Evolutionary conservation across 352 stramenopile species (phyloP), one percentile per base, ranked within the genome.

Genomic region (Phytophthora pistaciae): DNA sequence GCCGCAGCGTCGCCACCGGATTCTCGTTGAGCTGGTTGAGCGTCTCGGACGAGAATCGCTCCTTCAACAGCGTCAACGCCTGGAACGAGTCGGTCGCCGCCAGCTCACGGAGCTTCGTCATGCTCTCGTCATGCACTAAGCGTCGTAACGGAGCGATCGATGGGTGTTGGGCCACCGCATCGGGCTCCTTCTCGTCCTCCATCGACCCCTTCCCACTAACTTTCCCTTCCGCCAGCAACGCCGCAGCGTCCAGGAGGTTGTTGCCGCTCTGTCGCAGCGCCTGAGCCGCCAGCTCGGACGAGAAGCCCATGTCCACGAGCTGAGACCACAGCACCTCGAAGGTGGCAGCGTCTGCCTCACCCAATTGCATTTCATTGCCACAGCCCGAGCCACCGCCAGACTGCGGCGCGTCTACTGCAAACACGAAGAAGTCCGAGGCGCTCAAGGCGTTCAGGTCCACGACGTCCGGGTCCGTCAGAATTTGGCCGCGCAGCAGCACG

Each of bases 241-340:
- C 70, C 33, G 79, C 68, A 46, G 84, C 80, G 23, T 75, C 54
- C n/a, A 64, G 57, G 3, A 91, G 48, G 20, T 91, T 83, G 0
- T 74, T 64, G 9, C n/a, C 18, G 4, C 70, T 69, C 11, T 78
- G 53, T 38, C 61, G 23, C 44, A 91, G 66, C 20, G 80, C 82
- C 3, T 60, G 50, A 13, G 58, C 53, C 10, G 78, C 80, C 25
- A 82, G 68, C 1, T 70, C 63, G 3, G 25, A 11, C 4, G 53
- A 59, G 55, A 93, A 93, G 0, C 85, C 85, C 83, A 93, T 93
- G n/a, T 82, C 82, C 36, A 87, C 61, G n/a, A 91, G 66, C 66
- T 91, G 85, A 69, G 62, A 49, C 25, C 33, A 64, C 29, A 64
- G 53, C 29, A 66, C 16, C 16, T 77, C 31, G 14, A 66, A 56